phyloP scores from a whole-genome alignment of 345 rosid genomes.

The Euclidium syriacum region DNA sequence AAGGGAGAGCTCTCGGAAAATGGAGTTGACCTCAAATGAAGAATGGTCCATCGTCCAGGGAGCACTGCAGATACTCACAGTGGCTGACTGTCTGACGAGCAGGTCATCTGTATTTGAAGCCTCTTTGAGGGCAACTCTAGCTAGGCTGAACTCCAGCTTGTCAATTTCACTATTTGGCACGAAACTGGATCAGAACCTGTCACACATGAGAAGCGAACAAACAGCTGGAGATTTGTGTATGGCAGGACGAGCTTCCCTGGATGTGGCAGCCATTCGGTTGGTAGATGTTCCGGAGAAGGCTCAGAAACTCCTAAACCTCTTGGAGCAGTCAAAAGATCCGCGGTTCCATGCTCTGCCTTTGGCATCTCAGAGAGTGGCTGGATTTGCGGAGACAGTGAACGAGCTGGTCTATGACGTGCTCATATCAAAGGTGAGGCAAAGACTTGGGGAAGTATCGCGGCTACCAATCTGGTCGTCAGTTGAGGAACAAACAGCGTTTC shows the following conservation, averaged over 20 bases:
- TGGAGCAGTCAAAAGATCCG: constrained; percentile 97
- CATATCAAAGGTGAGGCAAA: constrained; percentile 91
- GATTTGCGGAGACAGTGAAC: constrained; percentile 80
- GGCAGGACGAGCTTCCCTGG: constrained; percentile 85
- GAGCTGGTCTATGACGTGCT: constrained; percentile 93
- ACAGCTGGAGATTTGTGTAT: constrained; percentile 43
- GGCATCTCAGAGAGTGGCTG: constrained; percentile 85
- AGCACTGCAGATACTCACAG: constrained; percentile 89
- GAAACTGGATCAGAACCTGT: constrained; percentile 63
- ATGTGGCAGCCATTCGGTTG: constrained; percentile 81
- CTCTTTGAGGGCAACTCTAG: constrained; percentile 85
- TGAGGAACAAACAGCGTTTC: constrained; percentile 77
- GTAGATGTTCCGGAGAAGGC: constrained; percentile 85
- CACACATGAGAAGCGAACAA: constrained; percentile 42
- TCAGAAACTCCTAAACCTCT: constrained; percentile 70
- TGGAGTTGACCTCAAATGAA: constrained; percentile 67
- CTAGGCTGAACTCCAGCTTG: constrained; percentile 83
- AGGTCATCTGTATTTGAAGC: constrained; percentile 95
- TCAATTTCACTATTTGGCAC: constrained; percentile 71
- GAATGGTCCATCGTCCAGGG: constrained; percentile 99
- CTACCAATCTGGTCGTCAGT: constrained; percentile 86
- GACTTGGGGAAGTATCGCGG: constrained; percentile 73
- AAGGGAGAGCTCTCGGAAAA: constrained; percentile 56
- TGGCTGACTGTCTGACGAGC: constrained; percentile 92
- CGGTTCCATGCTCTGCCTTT: constrained; percentile 92